Conservation (phyloP, 768 basidiomycete species). For the Leccinum imitatum region DNA sequence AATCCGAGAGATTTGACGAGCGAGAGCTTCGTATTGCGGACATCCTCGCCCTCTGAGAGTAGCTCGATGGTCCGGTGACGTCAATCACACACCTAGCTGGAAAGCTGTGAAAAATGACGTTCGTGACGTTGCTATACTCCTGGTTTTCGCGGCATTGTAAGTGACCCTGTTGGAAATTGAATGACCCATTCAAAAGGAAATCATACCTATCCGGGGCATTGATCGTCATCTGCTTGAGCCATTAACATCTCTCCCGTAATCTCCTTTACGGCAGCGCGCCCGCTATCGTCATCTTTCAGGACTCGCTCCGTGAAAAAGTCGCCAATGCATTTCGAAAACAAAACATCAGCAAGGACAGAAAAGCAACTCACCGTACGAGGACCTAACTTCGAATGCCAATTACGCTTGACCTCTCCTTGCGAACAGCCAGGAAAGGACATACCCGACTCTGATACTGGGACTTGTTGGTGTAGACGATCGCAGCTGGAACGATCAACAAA, state of each 20-base stretch:
- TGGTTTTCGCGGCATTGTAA: slow-evolving; percentile 54
- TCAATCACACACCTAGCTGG: neutral
- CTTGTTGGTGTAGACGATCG: slow-evolving; percentile 71
- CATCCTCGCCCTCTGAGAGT: slow-evolving; percentile 17
- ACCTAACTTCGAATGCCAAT: neutral
- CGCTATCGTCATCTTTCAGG: slow-evolving; percentile 35
- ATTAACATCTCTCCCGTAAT: slow-evolving; percentile 53
- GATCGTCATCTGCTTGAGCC: slow-evolving; percentile 52
- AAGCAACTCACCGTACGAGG: slow-evolving; percentile 6
- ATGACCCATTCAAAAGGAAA: neutral
- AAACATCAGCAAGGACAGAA: neutral
- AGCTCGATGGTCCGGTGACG: slow-evolving; percentile 17
- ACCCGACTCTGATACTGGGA: slow-evolving; percentile 59
- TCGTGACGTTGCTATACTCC: slow-evolving; percentile 55
- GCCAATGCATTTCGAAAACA: neutral
- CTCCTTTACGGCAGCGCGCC: slow-evolving; percentile 53
- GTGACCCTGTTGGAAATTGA: slow-evolving; percentile 49
- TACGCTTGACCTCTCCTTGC: neutral
- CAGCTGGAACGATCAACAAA: slow-evolving; percentile 58
- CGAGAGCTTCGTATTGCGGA: slow-evolving; percentile 38
- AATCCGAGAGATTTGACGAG: slow-evolving; percentile 59
- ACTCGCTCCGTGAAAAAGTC: slow-evolving; percentile 1
- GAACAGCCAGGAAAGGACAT: slow-evolving; percentile 19
- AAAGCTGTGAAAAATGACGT: slow-evolving; percentile 39
- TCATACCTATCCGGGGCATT: slow-evolving; percentile 69